phyloP scores from a whole-genome alignment of 805 yeast species.

The Danielozyma ontarioensis region DNA sequence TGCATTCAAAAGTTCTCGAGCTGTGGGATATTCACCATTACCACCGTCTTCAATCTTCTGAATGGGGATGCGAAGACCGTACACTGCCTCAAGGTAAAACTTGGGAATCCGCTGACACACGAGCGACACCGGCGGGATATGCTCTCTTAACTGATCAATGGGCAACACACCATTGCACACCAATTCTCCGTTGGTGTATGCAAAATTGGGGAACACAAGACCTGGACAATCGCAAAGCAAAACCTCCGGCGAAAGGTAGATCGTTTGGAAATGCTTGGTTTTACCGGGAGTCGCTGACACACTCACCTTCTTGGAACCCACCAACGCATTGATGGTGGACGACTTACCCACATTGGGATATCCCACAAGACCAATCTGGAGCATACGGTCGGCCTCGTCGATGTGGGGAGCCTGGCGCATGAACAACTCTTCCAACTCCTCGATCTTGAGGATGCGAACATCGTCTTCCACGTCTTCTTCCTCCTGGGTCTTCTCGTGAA shows the following conservation, averaged over 20 bases:
- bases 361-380: conserved; percentile 94
- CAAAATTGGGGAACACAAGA: conserved; percentile 95
- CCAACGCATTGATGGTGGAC: conserved; percentile 94
- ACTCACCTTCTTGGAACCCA: conserved; percentile 96
- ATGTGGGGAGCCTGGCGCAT: conserved; percentile 70
- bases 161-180: conserved; percentile 99
- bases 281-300: conserved; percentile 99
- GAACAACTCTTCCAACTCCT: conserved; percentile 79
- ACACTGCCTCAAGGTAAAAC: conserved; percentile 80
- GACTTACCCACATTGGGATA: conserved; percentile 95
- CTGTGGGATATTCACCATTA: conserved; percentile 71
- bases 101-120: conserved; percentile 89
- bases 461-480: conserved; percentile 17
- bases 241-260: conserved; percentile 74
- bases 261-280: conserved; percentile 98
- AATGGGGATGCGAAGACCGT: conserved; percentile 84
- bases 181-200: conserved; percentile 91
- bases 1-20: conserved; percentile 82
- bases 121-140: conserved; percentile 79
- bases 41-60: conserved; percentile 84
- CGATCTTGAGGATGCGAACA: conserved; percentile 70
- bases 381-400: conserved; percentile 47
- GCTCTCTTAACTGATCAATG: conserved; percentile 92
- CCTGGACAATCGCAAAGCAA: conserved; percentile 98
- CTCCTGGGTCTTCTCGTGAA: conserved; percentile 11